Evolutionary conservation across 2,329 filamentous ascomycete genomes (phyloP), one percentile per base, ranked within the genome.

Genomic region (Penicillium rolfsii): DNA sequence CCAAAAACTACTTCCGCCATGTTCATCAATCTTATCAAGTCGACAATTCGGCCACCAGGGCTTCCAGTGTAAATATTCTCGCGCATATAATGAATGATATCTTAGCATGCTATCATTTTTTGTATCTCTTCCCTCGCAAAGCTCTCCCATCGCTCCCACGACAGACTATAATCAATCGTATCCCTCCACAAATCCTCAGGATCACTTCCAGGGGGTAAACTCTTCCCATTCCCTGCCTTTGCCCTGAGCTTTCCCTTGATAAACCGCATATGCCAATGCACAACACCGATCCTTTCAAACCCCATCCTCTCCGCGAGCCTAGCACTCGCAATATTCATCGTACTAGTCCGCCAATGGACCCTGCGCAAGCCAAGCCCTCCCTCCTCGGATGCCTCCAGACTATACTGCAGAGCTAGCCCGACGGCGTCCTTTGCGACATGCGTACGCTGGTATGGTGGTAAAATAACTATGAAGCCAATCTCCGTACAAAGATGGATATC

Each of bases 101-200:
- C 46, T 50, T 30, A 35, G 12, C 35, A 9, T 22, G n/a, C 45
- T 4, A 57, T 57, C n/a, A 33, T 19, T 19, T 26, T 52, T 28
- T 4, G 36, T 5, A 22, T 38, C n/a, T 43, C 54, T 19, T 62
- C 54, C 36, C 43, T 59, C 16, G 26, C 53, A 14, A 38, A 50
- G 22, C 35, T 30, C 30, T 56, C 57, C 66, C 66, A 68, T 9
- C 43, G 43, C 30, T 67, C 64, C 66, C 66, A 67, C 11, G 54
- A 52, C 33, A 67, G 14, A 46, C 50, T 60, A 8, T 62, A 56
- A 5, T 46, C 56, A 5, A 67, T n/a, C 1, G 64, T 62, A 52
- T 67, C 66, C 38, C 66, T 60, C 64, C 66, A 67, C 35, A 67
- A 3, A 59, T 67, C 66, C 11, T 62, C 52, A 2, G 61, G 55